Base-by-base conservation (phyloP, 2,329 filamentous ascomycete species). In the Ambrosiella cleistominuta region DNA sequence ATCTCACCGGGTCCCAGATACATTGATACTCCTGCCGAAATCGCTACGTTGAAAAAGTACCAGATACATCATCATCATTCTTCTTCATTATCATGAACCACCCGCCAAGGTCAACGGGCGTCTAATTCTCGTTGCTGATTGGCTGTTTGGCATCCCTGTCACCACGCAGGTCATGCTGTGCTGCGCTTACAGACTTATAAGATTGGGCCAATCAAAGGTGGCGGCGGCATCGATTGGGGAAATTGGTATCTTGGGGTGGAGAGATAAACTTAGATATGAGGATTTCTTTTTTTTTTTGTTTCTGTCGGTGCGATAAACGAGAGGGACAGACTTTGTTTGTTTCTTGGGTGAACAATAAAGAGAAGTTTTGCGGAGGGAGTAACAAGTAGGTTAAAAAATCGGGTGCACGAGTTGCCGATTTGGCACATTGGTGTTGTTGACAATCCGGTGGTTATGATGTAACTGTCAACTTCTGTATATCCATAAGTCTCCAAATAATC, bases 161-260 rank as follows among this genome's bases (percentile, higher is more conserved):
- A 37, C 37, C 42, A n/a, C 5, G 2, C 15, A 27, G 12, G 17
- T 35, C 9, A 35, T 1, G 36, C 13, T 15, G 17, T 45, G 19
- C 15, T 54, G 40, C 51, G 52, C 50, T 55, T 27, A 58, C 45
- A 19, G 42, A 44, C 45, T 58, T 39, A 49, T 40, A 45, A 8
- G 52, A n/a, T 54, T 42, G 5, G 27, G 35, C 57, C 51, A 58
- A 55, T 58, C 57, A 58, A 6, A 12, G 1, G 35, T n/a, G 12
- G 39, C 12, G 19, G 9, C 27, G n/a, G 8, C 39, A 53, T 57
- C 36, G 11, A 51, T 42, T 53, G 13, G 13, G 51, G 51, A 47
- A 47, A 47, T 47, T 47, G 44, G 11, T 7, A 15, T n/a, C 35
- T 38, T 27, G 49, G 15, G 19, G 19, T 35, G 49, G 9, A 7